Conservation (phyloP, 768 basidiomycete genomes). For the Rhizopogon rudus region DNA sequence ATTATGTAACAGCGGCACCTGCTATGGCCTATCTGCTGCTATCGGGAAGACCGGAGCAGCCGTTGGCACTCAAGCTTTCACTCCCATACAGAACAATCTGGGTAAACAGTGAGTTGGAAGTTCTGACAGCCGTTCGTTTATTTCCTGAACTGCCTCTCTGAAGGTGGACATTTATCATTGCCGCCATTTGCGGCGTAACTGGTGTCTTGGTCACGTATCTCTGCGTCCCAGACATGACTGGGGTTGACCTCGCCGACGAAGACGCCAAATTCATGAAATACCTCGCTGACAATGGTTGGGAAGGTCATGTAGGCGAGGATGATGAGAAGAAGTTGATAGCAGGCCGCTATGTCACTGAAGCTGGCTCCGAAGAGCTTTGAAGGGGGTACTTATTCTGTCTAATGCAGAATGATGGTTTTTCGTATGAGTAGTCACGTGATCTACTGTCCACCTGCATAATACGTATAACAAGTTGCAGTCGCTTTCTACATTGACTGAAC, state of each 20-base stretch:
- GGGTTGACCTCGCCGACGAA: slow-evolving; percentile 61
- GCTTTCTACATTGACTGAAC: neutral
- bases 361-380: slow-evolving; percentile 7
- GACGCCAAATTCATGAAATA: slow-evolving; percentile 59
- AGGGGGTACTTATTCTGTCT: neutral
- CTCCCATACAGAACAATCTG: slow-evolving; percentile 62
- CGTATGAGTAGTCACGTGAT: neutral
- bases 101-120: slow-evolving; percentile 46
- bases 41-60: slow-evolving; percentile 70
- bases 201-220: slow-evolving; percentile 65
- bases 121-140: neutral
- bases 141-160: neutral
- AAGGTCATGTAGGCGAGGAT: slow-evolving; percentile 57
- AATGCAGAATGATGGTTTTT: too few species aligned
- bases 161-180: slow-evolving; percentile 66
- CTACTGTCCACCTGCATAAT: neutral
- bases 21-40: slow-evolving; percentile 65
- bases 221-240: slow-evolving; percentile 65
- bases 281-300: slow-evolving; percentile 60
- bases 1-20: slow-evolving; percentile 45
- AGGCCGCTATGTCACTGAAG: slow-evolving; percentile 11
- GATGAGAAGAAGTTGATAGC: slow-evolving; percentile 29
- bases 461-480: too few species aligned
- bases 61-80: slow-evolving; percentile 66
- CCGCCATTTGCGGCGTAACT: slow-evolving; percentile 59